phyloP scores from a whole-genome alignment of 2,329 filamentous ascomycete species.

The Torrubiella hemipterigena region DNA sequence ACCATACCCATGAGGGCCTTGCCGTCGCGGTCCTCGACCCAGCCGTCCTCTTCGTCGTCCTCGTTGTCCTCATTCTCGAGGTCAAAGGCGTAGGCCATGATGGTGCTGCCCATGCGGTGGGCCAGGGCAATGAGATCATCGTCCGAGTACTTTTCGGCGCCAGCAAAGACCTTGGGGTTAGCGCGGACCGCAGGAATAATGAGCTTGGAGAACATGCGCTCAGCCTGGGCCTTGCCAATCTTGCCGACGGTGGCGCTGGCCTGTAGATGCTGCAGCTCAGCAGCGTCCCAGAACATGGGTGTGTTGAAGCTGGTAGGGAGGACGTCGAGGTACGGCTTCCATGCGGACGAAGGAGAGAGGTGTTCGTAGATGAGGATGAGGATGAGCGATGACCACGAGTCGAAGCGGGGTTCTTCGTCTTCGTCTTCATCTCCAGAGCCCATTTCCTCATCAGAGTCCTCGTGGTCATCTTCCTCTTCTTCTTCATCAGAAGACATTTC shows the following conservation, averaged over 20 bases:
- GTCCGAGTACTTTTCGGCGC: constrained; percentile 23
- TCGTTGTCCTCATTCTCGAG: constrained; percentile 48
- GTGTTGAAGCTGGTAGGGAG: constrained; percentile 66
- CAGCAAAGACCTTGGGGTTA: constrained; percentile 30
- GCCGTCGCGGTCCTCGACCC: constrained; percentile 50
- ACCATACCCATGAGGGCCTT: constrained; percentile 69
- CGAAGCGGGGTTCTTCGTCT: constrained; percentile 21
- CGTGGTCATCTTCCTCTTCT: constrained; percentile 23
- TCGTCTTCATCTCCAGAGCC: no score
- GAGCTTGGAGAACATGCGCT: constrained; percentile 50
- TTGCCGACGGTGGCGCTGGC: constrained; percentile 65
- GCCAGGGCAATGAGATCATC: constrained; percentile 39
- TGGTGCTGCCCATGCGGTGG: constrained; percentile 74
- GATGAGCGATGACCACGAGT: constrained; percentile 51
- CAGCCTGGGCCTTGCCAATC: constrained; percentile 62
- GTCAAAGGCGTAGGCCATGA: constrained; percentile 92
- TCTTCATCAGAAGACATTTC: constrained; percentile 18
- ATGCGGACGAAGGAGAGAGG: constrained; percentile 47
- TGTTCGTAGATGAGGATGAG: constrained; percentile 72
- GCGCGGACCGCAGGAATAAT: constrained; percentile 39
- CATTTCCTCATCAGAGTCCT: no score
- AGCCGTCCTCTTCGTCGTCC: constrained; percentile 49
- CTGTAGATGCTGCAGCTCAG: constrained; percentile 61
- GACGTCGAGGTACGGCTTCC: constrained; percentile 69
- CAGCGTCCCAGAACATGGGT: constrained; percentile 75